These are phyloP conservation scores for Fagus crenata DNA, from an alignment of 306 rosid genomes.

Conservation along the genomic window DNA sequence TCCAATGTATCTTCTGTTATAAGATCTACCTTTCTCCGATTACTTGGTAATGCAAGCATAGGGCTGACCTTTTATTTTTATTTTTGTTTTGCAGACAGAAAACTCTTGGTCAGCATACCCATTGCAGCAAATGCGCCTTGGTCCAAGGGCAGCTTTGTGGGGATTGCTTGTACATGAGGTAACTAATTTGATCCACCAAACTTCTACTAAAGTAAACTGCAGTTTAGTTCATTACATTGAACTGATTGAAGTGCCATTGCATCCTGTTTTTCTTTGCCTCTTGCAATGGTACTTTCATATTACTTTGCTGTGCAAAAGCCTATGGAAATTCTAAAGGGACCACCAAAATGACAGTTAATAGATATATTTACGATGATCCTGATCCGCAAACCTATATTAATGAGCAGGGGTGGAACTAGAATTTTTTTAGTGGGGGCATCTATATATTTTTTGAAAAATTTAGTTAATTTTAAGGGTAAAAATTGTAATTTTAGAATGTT, in stretches of 20 bases:
- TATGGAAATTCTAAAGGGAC: not conserved
- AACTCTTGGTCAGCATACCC: slow-evolving; percentile 54
- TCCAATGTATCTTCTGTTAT: too few relatives aligned
- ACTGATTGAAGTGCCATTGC: not conserved
- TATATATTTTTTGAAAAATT: too few relatives aligned
- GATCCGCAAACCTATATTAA: not conserved
- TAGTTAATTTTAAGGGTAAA: too few relatives aligned
- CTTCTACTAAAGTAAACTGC: slow-evolving; percentile 10
- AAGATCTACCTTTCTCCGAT: too few relatives aligned
- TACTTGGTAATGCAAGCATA: too few relatives aligned
- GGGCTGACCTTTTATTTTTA: not conserved
- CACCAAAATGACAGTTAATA: not conserved
- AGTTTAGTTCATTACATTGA: not conserved
- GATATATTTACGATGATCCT: too few relatives aligned
- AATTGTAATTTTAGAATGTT: too few relatives aligned
- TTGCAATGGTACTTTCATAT: not conserved
- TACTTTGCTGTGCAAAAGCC: not conserved
- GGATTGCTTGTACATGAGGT: slow-evolving; percentile 87
- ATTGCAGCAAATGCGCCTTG: slow-evolving; percentile 61
- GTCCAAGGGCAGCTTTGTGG: slow-evolving; percentile 69
- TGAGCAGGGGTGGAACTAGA: too few relatives aligned
- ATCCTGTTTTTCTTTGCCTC: not conserved
- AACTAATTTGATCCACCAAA: slow-evolving; percentile 25
- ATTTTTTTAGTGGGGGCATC: too few relatives aligned
- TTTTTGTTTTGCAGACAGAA: slow-evolving; percentile 56